phyloP scores from a whole-genome alignment of 2,329 filamentous ascomycete species.

The Fusarium newnesense region DNA sequence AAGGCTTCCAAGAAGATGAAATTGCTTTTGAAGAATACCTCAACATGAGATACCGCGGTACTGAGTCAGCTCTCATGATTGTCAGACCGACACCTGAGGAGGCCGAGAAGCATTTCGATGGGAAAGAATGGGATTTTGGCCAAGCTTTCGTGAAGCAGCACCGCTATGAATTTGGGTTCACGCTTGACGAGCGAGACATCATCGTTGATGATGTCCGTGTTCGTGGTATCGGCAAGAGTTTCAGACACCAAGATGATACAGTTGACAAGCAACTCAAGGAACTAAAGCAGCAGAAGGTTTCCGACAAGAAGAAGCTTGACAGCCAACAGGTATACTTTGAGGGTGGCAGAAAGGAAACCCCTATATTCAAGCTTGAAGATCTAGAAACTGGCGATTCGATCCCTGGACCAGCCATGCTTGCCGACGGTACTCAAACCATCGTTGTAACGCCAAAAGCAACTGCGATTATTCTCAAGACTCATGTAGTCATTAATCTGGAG shows the following conservation, averaged over 20 bases:
- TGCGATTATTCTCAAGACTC: constrained; percentile 83
- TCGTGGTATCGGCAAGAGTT: constrained; percentile 89
- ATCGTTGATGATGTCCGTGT: constrained; percentile 91
- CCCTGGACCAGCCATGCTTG: constrained; percentile 84
- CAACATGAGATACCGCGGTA: constrained; percentile 92
- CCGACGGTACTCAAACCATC: constrained; percentile 90
- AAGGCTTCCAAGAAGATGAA: constrained; percentile 80
- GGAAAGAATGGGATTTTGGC: constrained; percentile 83
- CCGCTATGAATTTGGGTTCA: constrained; percentile 93
- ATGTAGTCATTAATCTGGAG: constrained; percentile 87
- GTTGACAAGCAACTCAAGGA: constrained; percentile 85
- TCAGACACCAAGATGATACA: constrained; percentile 80
- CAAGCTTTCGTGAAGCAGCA: constrained; percentile 88
- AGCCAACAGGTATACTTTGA: constrained; percentile 83
- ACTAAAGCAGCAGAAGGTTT: constrained; percentile 68
- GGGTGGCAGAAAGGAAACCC: constrained; percentile 79
- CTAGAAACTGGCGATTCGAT: constrained; percentile 78
- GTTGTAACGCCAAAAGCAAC: constrained; percentile 83
- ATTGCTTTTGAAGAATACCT: constrained; percentile 92
- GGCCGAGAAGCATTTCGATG: constrained; percentile 65
- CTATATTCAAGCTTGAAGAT: constrained; percentile 84
- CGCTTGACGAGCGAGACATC: constrained; percentile 82
- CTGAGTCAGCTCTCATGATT: constrained; percentile 91
- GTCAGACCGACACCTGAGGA: constrained; percentile 76
- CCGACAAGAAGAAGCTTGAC: constrained; percentile 71